phyloP scores from a whole-genome alignment of 352 stramenopile genomes.

The Phytophthora brassicae region DNA sequence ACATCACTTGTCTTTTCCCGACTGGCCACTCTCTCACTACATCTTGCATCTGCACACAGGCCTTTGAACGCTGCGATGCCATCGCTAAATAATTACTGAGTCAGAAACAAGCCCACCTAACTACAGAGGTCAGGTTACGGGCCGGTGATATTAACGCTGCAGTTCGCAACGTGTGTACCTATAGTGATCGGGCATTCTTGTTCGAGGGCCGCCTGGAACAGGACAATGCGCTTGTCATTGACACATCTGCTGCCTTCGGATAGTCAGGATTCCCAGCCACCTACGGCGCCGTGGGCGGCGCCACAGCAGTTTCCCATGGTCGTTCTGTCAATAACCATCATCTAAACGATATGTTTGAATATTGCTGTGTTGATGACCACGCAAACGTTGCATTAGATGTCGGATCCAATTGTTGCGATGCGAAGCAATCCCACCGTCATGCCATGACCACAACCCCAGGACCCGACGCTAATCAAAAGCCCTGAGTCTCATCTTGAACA shows the following conservation, averaged over 20 bases:
- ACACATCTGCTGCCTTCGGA: slow-evolving; percentile 12
- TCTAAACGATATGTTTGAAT: not conserved
- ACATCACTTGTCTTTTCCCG: slow-evolving; percentile 22
- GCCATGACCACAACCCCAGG: slow-evolving; percentile 16
- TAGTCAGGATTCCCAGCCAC: slow-evolving; percentile 13
- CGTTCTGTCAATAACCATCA: not conserved
- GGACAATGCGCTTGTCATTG: slow-evolving; percentile 21
- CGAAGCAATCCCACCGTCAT: slow-evolving; percentile 9
- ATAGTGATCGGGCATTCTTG: slow-evolving; percentile 6
- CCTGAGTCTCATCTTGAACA: slow-evolving; percentile 22
- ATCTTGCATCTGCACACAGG: not conserved
- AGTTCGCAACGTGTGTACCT: slow-evolving; percentile 15
- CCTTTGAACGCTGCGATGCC: slow-evolving; percentile 3
- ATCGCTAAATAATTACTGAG: slow-evolving; percentile 4
- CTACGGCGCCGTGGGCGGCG: slow-evolving; percentile 17
- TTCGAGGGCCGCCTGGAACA: not conserved
- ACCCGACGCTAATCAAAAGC: slow-evolving; percentile 1
- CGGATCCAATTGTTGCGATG: not conserved
- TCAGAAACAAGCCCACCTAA: not conserved
- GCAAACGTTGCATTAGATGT: slow-evolving; percentile 14
- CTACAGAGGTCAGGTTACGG: not conserved
- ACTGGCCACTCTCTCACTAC: slow-evolving; percentile 9
- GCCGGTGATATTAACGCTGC: slow-evolving; percentile 5
- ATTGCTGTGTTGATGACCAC: slow-evolving; percentile 33
- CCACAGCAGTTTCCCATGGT: slow-evolving; percentile 16